Conservation (phyloP, 345 rosid genomes). For the Euphorbia peplus region DNA sequence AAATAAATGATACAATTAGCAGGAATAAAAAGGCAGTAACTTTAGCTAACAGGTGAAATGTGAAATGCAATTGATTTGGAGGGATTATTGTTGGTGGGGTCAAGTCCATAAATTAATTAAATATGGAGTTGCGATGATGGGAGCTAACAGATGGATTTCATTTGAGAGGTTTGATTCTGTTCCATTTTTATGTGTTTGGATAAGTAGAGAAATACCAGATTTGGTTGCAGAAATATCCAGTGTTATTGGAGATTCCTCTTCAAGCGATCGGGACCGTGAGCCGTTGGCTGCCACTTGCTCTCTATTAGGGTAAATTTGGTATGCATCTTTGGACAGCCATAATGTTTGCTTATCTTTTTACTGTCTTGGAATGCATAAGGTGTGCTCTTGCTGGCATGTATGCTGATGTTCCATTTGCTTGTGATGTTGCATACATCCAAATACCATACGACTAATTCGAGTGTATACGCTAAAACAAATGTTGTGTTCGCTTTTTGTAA, state of each 20-base stretch:
- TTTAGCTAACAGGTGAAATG: not conserved
- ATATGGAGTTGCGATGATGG: too few species aligned
- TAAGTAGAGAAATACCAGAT: too few species aligned
- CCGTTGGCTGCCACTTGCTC: conserved; percentile 68
- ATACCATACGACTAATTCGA: conserved; percentile 77
- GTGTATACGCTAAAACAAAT: too few species aligned
- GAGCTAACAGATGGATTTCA: too few species aligned
- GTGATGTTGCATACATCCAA: conserved; percentile 88
- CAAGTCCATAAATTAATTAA: too few species aligned
- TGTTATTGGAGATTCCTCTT: conserved; percentile 76
- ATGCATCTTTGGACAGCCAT: conserved; percentile 86
- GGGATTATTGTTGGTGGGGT: too few species aligned
- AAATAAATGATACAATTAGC: conserved; percentile 2
- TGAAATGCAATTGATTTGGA: not conserved
- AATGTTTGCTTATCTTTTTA: conserved; percentile 68
- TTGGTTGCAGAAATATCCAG: too few species aligned
- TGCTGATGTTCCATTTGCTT: conserved; percentile 71
- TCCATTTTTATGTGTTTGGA: too few species aligned
- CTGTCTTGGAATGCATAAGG: conserved; percentile 69
- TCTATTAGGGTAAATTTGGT: conserved; percentile 78
- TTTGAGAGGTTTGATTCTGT: too few species aligned
- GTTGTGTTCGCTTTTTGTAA: too few species aligned
- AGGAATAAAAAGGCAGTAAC: not conserved
- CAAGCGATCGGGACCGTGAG: conserved; percentile 80
- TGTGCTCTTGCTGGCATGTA: conserved; percentile 92